Evolutionary conservation across 2,329 filamentous ascomycete species (phyloP).

Genomic region (Escovopsis sp.): DNA sequence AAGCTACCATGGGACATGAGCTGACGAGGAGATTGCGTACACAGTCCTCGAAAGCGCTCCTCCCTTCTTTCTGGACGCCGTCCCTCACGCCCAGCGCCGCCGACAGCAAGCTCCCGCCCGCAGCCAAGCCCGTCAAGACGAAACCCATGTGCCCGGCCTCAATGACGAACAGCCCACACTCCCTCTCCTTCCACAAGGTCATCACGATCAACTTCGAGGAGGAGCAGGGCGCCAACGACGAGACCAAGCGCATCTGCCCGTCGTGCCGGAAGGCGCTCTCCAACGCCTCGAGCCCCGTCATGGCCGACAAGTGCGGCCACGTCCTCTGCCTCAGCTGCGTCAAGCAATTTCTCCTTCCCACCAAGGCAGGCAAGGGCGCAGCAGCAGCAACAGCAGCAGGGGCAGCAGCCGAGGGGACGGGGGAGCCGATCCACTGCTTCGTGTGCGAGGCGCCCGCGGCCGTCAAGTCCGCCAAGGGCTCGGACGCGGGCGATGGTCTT

Average conservation of each 20-base stretch:
- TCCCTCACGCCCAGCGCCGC: slow-evolving; percentile 52
- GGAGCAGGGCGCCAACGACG: slow-evolving; percentile 35
- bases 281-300: slow-evolving; percentile 67
- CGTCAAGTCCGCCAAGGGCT: slow-evolving; percentile 26
- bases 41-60: slow-evolving; percentile 45
- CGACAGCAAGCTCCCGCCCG: slow-evolving; percentile 33
- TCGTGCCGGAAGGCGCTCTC: slow-evolving; percentile 70
- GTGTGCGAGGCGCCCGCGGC: slow-evolving; percentile 75
- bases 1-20: background rate
- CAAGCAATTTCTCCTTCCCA: slow-evolving; percentile 61
- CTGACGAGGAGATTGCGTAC: slow-evolving; percentile 6
- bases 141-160: slow-evolving; percentile 66
- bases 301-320: slow-evolving; percentile 81
- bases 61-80: slow-evolving; percentile 89
- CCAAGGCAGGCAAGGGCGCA: slow-evolving; percentile 21
- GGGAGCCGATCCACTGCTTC: slow-evolving; percentile 45
- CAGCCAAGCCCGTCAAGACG: slow-evolving; percentile 47
- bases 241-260: slow-evolving; percentile 48
- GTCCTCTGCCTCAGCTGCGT: slow-evolving; percentile 79
- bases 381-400: too few species aligned
- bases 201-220: slow-evolving; percentile 64
- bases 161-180: slow-evolving; percentile 47
- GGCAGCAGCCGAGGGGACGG: slow-evolving; percentile 30
- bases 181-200: slow-evolving; percentile 63
- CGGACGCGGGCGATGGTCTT: slow-evolving; percentile 35